Conservation (phyloP, 352 stramenopile species). For the Phytophthora nicotianae region DNA sequence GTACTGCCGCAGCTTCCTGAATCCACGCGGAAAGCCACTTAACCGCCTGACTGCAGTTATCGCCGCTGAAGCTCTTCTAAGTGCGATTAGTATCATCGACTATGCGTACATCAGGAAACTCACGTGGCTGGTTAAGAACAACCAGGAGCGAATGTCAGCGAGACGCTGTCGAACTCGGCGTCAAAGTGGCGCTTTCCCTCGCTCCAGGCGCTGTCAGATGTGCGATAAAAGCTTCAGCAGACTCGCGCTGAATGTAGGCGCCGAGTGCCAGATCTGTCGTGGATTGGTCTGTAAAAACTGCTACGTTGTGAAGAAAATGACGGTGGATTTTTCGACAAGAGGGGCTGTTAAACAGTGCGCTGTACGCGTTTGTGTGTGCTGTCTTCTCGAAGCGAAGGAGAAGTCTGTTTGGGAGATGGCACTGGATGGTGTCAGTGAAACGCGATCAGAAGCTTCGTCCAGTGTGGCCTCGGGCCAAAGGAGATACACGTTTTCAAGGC, state of each 20-base stretch:
- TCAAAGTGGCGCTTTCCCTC: constrained; percentile 5
- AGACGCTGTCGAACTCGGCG: constrained; percentile 6
- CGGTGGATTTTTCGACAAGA: constrained; percentile 46
- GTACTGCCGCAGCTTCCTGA: constrained; percentile 56
- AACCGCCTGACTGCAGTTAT: constrained; percentile 46
- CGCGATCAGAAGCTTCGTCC: constrained; percentile 7
- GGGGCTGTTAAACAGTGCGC: constrained; percentile 30
- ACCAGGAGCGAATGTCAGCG: constrained; percentile 10
- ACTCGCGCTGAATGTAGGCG: constrained; percentile 13
- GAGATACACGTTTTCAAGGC: background rate
- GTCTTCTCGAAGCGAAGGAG: constrained; percentile 32
- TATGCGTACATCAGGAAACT: constrained; percentile 68
- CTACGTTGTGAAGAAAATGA: constrained; percentile 54
- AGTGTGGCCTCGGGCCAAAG: background rate
- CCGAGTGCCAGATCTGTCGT: constrained; percentile 49
- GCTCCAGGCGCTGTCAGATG: constrained; percentile 29
- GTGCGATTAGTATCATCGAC: constrained; percentile 42
- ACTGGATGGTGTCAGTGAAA: background rate
- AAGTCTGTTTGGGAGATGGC: constrained; percentile 12
- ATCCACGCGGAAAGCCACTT: constrained; percentile 48
- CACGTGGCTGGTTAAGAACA: constrained; percentile 48
- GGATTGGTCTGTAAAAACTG: constrained; percentile 47
- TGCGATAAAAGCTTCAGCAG: constrained; percentile 16
- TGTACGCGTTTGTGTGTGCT: constrained; percentile 53
- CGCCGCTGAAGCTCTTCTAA: constrained; percentile 48